Evolutionary conservation across 2,329 filamentous ascomycete genomes (phyloP), one percentile per base, ranked within the genome.

Genomic region (Decorospora gaudefroyi): DNA sequence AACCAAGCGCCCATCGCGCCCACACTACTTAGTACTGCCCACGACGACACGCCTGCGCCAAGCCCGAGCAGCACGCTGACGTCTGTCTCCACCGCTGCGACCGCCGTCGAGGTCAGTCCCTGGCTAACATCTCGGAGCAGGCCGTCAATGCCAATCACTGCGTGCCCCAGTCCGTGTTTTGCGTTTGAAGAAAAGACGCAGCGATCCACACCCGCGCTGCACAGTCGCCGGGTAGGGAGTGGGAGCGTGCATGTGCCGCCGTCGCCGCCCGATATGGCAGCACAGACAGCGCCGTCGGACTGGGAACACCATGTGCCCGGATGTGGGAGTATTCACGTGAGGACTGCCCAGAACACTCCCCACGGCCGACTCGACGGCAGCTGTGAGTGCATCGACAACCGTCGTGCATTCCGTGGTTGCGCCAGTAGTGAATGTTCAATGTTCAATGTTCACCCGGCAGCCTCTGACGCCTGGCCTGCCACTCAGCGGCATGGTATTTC

Each of bases 171-270:
- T 33, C 46, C 49, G 43, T 48, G 17, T 42, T 52, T 40, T 48
- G 42, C 25, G 59, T 60, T 55, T 57, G 56, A 60, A 38, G 53
- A 51, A 57, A 59, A 50, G 45, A 34, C 56, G 49, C 56, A 57
- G 40, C 42, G 51, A 42, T 48, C 49, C 51, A 59, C 51, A 59
- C 53, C 40, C 25, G 37, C 31, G 38, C 43, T 51, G 48, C 50
- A 46, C 31, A 30, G 37, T 35, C 39, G 13, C 28, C 27, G 16
- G 29, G 22, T n/a, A 17, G 32, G 29, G 30, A 34, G 32, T 32
- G 33, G 47, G 19, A 36, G 31, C 31, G 26, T 42, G 44, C 52
- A 52, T 56, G 46, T 43, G 47, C 48, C 46, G 45, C 46, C 40
- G n/a, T n/a, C n/a, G n/a, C 26, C 42, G 34, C 46, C 43, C 36